Evolutionary conservation across 768 basidiomycete species (phyloP), one percentile per base, ranked within the genome.

Genomic region (Pholiota molesta): DNA sequence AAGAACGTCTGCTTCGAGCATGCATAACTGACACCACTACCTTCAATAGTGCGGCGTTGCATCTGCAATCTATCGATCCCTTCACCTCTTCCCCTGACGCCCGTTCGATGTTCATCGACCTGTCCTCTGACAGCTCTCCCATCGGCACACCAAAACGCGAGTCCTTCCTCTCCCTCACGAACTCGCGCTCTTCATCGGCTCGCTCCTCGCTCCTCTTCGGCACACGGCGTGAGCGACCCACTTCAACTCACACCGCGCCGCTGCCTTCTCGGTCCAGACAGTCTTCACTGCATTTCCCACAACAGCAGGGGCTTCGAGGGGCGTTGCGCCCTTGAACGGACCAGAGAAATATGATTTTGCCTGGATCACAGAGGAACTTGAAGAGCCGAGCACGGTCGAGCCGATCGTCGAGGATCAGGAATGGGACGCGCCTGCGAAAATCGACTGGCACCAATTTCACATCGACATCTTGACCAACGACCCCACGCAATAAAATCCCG

Each of bases 401-500:
- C 59, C n/a, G 62, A 62, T 52, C 57, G 33, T 64, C 44, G 66
- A 65, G n/a, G 47, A 73, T 44, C 63, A 66, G 13, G 73, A 68
- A 56, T 71, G 71, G 62, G 76, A 78, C 51, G 78, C 80, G 44
- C 75, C 77, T 6, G 77, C 74, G 1, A 71, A 73, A 40, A 78
- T 81, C 42, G 84, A 87, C 69, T 87, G 85, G 85, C 78, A 84
- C 4, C 79, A 85, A 68, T 86, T 86, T 59, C 85, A 86, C 63
- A 73, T 76, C 17, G 81, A 84, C 52, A 74, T 83, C 57, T 56
- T 79, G 54, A 69, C 53, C n/a, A 39, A 54, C n/a, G 53, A 23
- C 55, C 40, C 37, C 26, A 56, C 55, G 21, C 55, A 56, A 39
- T 56, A 42, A 26, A 26, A 56, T 56, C 42, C 29, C 29, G 19